Evolutionary conservation across 179 eudicot genomes (phyloP), one percentile per base, ranked within the genome.

Genomic region (Amaranthus tricolor): DNA sequence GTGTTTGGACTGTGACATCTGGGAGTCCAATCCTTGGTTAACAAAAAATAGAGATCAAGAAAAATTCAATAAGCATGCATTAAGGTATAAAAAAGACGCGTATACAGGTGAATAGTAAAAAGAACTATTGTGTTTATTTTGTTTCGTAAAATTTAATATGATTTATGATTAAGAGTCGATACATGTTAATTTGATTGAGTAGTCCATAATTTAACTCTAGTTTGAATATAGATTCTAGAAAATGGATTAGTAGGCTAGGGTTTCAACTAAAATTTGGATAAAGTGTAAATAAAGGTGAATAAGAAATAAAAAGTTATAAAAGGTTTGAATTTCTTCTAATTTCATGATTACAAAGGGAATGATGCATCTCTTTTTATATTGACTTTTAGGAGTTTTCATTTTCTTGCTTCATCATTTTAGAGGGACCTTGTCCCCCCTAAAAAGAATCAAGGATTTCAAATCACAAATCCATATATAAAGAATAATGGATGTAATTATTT

Each of bases 331-430:
- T 45, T 62, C 52, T 71, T 68, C 71, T 80, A 80, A 77, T 74
- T 66, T 83, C 64, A 80, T 83, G 44, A 79, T 83, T 77, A 70
- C 62, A 65, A 72, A 45, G 19, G 15, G 76, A 55, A 75, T 71
- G 76, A 72, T 78, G 71, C 12, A 5, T 68, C 71, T 68, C 77
- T 50, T 81, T 77, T 76, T 62, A 69, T 50, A 72, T 77, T 68
- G 80, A 77, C 83, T 73, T 67, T 64, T 66, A 75, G 20, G 58
- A 67, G 68, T 81, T 4, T 15, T 50, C 58, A 56, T 40, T 77
- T 75, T 75, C 73, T 57, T 13, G 48, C 44, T 70, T 71, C 71
- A 70, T 52, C 43, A 62, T 63, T 71, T n/a, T 56, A 49, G 66
- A 68, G 16, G 43, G 76, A 24, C 69, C 66, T 20, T 68, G 79